phyloP scores from a whole-genome alignment of 306 rosid genomes.

The Senna siamea region DNA sequence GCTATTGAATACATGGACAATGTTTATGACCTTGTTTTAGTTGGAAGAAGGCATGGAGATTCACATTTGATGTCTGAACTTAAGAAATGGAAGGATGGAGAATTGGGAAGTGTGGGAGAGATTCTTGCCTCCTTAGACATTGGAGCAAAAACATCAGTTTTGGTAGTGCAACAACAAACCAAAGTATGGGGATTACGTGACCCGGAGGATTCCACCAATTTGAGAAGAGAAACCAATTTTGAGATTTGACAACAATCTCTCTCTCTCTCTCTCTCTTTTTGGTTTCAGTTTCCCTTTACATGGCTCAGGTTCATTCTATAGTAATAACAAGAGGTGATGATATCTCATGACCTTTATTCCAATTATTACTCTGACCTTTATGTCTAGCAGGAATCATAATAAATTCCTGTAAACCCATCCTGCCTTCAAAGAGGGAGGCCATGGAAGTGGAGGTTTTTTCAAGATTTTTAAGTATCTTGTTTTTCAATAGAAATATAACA shows the following conservation, averaged over 20 bases:
- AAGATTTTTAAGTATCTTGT: no score
- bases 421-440: neutral
- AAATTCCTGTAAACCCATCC: neutral
- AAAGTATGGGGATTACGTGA: slow-evolving; percentile 66
- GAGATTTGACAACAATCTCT: slow-evolving; percentile 26
- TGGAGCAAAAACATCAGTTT: slow-evolving; percentile 48
- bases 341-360: neutral
- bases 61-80: slow-evolving; percentile 57
- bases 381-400: neutral
- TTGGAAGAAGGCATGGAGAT: slow-evolving; percentile 63
- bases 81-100: slow-evolving; percentile 50
- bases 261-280: neutral
- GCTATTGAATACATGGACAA: slow-evolving; percentile 48
- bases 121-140: slow-evolving; percentile 52
- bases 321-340: neutral
- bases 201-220: slow-evolving; percentile 55
- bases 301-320: neutral
- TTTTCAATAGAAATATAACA: no score
- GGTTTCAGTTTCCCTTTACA: neutral
- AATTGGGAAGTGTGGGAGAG: slow-evolving; percentile 65
- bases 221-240: slow-evolving; percentile 45
- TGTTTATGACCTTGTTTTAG: slow-evolving; percentile 60
- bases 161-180: slow-evolving; percentile 77
- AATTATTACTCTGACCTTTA: neutral
- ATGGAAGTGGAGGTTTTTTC: neutral